Evolutionary conservation across 805 yeast genomes (phyloP).

Genomic region (Spathaspora gorwiae): DNA sequence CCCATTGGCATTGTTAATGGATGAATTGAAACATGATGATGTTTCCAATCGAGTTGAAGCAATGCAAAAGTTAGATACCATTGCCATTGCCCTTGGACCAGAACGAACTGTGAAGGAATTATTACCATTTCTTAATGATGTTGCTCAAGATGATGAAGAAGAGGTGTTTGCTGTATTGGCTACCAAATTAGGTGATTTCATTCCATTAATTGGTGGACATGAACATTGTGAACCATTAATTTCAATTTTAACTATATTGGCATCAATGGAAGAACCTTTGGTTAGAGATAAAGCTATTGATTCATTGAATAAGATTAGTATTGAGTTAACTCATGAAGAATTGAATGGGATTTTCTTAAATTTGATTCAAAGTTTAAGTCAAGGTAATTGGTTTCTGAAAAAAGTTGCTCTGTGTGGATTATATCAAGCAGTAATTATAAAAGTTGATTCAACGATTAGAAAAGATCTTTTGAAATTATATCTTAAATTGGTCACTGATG

Average conservation of each 20-base stretch:
- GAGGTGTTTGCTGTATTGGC: constrained; percentile 94
- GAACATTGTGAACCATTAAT: constrained; percentile 47
- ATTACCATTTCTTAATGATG: constrained; percentile 84
- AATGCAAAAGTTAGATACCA: constrained; percentile 89
- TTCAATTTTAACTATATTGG: constrained; percentile 72
- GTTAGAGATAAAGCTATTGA: constrained; percentile 93
- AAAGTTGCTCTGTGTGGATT: constrained; percentile 90
- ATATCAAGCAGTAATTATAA: constrained; percentile 62
- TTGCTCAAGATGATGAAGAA: constrained; percentile 95
- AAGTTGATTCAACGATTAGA: constrained; percentile 53
- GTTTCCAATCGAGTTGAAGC: constrained; percentile 90
- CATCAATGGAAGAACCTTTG: constrained; percentile 92
- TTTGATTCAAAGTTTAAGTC: constrained; percentile 69
- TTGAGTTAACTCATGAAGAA: constrained; percentile 58
- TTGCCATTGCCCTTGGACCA: constrained; percentile 91
- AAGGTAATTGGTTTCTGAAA: constrained; percentile 91
- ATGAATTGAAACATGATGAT: constrained; percentile 95
- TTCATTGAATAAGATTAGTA: constrained; percentile 69
- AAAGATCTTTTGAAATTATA: constrained; percentile 63
- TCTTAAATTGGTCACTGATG: constrained; percentile 74
- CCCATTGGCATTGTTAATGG: constrained; percentile 94
- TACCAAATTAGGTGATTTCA: constrained; percentile 80
- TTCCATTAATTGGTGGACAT: constrained; percentile 85
- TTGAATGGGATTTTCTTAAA: constrained; percentile 66
- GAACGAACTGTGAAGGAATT: constrained; percentile 87